Base-by-base conservation (phyloP, 441 rosid genomes). In the Adansonia rubrostipa region DNA sequence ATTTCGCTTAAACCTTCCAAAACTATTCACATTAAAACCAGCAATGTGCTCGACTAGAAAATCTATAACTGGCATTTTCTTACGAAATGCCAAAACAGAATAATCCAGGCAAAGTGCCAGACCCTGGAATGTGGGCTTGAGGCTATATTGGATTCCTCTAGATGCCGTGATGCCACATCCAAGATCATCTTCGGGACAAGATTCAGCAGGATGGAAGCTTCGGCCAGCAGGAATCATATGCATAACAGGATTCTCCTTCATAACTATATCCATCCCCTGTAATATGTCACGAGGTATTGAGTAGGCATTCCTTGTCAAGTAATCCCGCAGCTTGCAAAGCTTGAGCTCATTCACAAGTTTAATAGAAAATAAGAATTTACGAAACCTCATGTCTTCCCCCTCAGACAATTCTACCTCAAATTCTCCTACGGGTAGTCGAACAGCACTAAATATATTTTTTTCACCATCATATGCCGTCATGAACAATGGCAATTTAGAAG, bases 391-490 rank as follows among this genome's bases (percentile, higher is more conserved):
- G 17, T 77, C 70, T 45, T 77, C 75, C 60, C 80, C 87, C 66
- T 83, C 87, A 0, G 87, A 78, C 65, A 88, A 84, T 4, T 87
- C 85, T 68, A 88, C 97, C 79, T 71, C 82, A 45, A 76, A 91
- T 28, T 79, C 81, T 20, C 94, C 93, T 0, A 84, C 84, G 14
- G 95, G 93, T 70, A 93, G 73, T 2, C 62, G 65, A 76, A 83
- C 85, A 0, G 94, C 95, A 70, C 98, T 93, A 76, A 89, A 92
- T 48, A 93, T 90, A 82, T 91, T 96, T 88, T 92, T 93, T 87
- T 92, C 93, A 33, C 99, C 95, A 80, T 93, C 99, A 79, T 92
- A 96, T 4, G 92, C 94, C 1, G 97, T 93, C 94, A 86, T 89
- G 15, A 87, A 74, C 9, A 85, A 51, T 6, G 97, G 95, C 74